A percentile compares a stretch with the other conserved stretches of the same genome.
Evolutionary conservation across 106 monocot species (phyloP).

Genomic region (Acorus gramineus): DNA sequence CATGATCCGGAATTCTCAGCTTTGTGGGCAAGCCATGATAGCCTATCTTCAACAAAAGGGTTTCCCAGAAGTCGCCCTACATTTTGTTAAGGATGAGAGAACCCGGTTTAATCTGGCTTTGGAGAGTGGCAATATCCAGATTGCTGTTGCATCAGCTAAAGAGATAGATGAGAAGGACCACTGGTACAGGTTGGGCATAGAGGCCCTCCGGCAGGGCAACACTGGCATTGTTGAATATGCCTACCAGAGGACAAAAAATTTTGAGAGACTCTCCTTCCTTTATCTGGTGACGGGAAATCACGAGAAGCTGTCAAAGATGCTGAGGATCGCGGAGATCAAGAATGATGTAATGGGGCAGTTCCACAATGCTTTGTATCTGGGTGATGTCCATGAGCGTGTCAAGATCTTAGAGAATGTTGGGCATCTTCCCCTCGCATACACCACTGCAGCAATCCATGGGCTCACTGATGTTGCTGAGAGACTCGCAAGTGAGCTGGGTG

Average conservation of each 20-base stretch:
- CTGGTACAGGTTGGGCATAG: constrained; percentile 90
- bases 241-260: constrained; percentile 87
- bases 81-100: constrained; percentile 92
- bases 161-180: constrained; percentile 95
- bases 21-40: constrained; percentile 90
- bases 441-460: constrained; percentile 65
- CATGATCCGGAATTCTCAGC: constrained; percentile 78
- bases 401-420: constrained; percentile 79
- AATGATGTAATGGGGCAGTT: constrained; percentile 95
- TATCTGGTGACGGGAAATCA: constrained; percentile 80
- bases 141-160: constrained; percentile 91
- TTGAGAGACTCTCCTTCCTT: constrained; percentile 82
- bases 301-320: constrained; percentile 80
- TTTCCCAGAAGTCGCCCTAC: constrained; percentile 85
- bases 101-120: constrained; percentile 83
- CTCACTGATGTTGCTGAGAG: constrained; percentile 58
- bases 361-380: constrained; percentile 91
- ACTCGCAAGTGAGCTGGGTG: constrained; percentile 72
- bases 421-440: constrained; percentile 80
- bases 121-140: constrained; percentile 91
- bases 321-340: constrained; percentile 81
- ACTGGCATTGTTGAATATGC: constrained; percentile 92
- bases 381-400: constrained; percentile 60
- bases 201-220: constrained; percentile 89
- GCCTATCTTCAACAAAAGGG: constrained; percentile 91